phyloP scores from a whole-genome alignment of 495 filamentous ascomycete genomes.

The Penicillium silybi region DNA sequence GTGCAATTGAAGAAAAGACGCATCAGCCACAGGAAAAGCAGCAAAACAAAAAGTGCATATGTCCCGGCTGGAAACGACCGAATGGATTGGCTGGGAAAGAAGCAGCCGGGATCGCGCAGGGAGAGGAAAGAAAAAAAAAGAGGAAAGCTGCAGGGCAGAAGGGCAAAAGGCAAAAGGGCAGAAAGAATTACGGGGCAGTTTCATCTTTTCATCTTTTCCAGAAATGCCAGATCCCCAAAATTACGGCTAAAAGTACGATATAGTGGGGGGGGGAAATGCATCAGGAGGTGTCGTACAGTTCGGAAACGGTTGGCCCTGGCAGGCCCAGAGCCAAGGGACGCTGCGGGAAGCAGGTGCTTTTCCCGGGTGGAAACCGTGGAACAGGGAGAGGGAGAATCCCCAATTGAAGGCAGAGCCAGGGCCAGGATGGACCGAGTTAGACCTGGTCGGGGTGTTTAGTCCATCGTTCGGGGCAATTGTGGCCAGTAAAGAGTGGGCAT shows the following conservation, averaged over 20 bases:
- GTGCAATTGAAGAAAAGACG: conserved; percentile 2
- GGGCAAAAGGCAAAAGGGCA: too few relatives aligned
- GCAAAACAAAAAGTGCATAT: conserved; percentile 11
- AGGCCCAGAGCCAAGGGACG: conserved; percentile 27
- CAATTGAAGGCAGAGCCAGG: neutral
- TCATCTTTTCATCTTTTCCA: conserved; percentile 22
- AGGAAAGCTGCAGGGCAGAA: conserved; percentile 42
- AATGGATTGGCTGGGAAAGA: conserved; percentile 24
- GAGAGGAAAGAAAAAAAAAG: conserved; percentile 23
- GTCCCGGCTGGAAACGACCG: conserved; percentile 11
- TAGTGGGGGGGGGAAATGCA: conserved; percentile 13
- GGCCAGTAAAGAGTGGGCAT: neutral
- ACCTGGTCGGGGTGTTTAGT: too few relatives aligned
- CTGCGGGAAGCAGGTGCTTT: conserved; percentile 15
- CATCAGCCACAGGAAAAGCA: conserved; percentile 23
- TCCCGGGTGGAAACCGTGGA: conserved; percentile 11
- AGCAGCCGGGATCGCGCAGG: conserved; percentile 38
- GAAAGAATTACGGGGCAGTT: conserved; percentile 12
- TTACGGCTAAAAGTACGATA: conserved; percentile 24
- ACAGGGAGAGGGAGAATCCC: neutral
- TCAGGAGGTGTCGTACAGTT: conserved; percentile 1
- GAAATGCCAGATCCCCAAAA: conserved; percentile 17
- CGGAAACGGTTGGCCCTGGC: conserved; percentile 23
- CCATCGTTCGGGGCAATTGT: neutral
- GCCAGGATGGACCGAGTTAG: too few relatives aligned